These are phyloP conservation scores for Cystofilobasidium capitatum DNA, from an alignment of 768 basidiomycete species.

Conservation along the genomic window DNA sequence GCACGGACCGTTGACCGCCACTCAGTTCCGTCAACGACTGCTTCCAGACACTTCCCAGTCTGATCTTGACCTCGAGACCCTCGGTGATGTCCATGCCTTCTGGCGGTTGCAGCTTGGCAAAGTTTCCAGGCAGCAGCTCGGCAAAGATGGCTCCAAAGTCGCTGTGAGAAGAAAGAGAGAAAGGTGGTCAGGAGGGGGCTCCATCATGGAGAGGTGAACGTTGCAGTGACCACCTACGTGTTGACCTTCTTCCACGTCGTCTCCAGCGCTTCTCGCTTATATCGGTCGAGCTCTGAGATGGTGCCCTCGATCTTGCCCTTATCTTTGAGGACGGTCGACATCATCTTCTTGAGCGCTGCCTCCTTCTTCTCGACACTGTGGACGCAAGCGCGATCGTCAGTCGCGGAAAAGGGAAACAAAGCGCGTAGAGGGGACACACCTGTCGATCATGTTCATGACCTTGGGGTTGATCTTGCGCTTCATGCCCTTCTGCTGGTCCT, in stretches of 20 bases:
- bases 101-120: slow-evolving; percentile 85
- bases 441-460: slow-evolving; percentile 91
- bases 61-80: slow-evolving; percentile 95
- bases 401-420: background rate
- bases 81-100: slow-evolving; percentile 88
- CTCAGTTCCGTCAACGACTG: slow-evolving; percentile 92
- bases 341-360: slow-evolving; percentile 71
- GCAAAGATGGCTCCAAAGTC: slow-evolving; percentile 96
- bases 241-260: slow-evolving; percentile 97
- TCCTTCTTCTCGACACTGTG: slow-evolving; percentile 89
- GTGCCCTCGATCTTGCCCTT: slow-evolving; percentile 91
- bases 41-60: slow-evolving; percentile 92
- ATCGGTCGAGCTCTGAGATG: slow-evolving; percentile 81
- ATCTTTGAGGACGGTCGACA: slow-evolving; percentile 77
- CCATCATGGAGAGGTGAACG: background rate
- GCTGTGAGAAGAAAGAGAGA: slow-evolving; percentile 34
- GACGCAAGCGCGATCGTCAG: background rate
- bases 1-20: slow-evolving; percentile 80
- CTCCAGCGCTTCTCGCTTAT: slow-evolving; percentile 84
- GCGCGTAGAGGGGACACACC: slow-evolving; percentile 45
- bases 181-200: background rate
- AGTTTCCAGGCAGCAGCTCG: slow-evolving; percentile 90
- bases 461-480: slow-evolving; percentile 94
- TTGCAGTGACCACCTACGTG: slow-evolving; percentile 48
- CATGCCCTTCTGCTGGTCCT: slow-evolving; percentile 68